phyloP scores from a whole-genome alignment of 768 basidiomycete species.

The Hericium erinaceus region DNA sequence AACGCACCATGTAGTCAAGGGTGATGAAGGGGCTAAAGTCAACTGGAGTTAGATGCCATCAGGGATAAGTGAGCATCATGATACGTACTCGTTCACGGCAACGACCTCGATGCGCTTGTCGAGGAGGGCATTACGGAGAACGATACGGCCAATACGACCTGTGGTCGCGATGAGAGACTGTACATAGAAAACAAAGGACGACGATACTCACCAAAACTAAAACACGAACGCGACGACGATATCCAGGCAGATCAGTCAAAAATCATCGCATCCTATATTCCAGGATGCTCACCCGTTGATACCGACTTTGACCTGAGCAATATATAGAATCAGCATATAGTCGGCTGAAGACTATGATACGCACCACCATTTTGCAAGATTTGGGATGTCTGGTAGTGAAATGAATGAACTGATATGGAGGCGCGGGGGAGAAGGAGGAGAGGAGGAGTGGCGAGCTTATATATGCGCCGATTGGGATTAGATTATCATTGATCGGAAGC shows the following conservation, averaged over 20 bases:
- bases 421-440: neutral
- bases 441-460: conserved; percentile 4
- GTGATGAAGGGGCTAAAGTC: conserved; percentile 85
- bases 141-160: conserved; percentile 99
- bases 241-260: conserved; percentile 4
- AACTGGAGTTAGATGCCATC: neutral
- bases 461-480: neutral
- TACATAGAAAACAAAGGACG: neutral
- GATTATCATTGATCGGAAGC: conserved; percentile 11
- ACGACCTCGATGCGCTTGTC: conserved; percentile 73
- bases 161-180: neutral
- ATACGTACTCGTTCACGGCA: conserved; percentile 85
- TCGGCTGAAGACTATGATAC: too few relatives aligned
- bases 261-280: neutral
- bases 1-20: conserved; percentile 85
- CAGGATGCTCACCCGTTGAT: conserved; percentile 80
- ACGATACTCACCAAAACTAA: conserved; percentile 56
- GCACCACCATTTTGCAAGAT: neutral
- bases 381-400: neutral
- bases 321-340: too few relatives aligned
- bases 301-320: conserved; percentile 70
- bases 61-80: neutral
- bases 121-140: conserved; percentile 86
- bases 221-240: conserved; percentile 11
- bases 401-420: neutral